A percentile compares a stretch with the other conserved stretches of the same genome.
Evolutionary conservation across 441 rosid genomes (phyloP).

Genomic region (Lepidium campestre): DNA sequence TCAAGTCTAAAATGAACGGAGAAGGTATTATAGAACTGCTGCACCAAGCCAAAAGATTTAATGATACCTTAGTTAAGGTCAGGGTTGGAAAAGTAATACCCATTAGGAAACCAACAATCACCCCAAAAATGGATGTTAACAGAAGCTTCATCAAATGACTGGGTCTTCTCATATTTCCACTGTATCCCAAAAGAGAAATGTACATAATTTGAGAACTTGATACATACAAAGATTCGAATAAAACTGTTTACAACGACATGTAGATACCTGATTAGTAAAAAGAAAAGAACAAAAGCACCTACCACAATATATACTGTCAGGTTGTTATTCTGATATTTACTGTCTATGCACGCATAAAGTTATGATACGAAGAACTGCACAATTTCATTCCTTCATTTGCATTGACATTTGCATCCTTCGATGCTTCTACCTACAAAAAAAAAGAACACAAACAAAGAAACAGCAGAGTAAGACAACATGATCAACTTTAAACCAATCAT

Average conservation of each 20-base stretch:
- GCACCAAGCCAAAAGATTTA: neutral
- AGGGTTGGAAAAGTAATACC: constrained; percentile 78
- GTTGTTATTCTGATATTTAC: neutral
- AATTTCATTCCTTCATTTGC: neutral
- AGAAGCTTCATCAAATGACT: constrained; percentile 78
- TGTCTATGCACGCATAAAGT: neutral
- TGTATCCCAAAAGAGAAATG: constrained; percentile 27
- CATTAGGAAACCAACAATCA: constrained; percentile 76
- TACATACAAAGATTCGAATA: neutral
- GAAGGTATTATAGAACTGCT: neutral
- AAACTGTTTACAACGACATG: neutral
- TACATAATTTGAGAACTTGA: neutral
- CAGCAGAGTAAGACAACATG: neutral
- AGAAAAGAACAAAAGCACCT: neutral
- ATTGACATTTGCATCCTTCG: neutral
- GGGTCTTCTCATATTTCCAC: constrained; percentile 54
- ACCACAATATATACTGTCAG: neutral
- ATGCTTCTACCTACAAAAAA: neutral
- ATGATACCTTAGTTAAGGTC: constrained; percentile 68
- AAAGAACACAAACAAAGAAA: neutral
- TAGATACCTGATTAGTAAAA: neutral
- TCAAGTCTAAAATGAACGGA: neutral
- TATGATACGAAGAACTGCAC: neutral
- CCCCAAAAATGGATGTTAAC: constrained; percentile 56
- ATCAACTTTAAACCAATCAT: neutral